Evolutionary conservation across 768 basidiomycete species (phyloP).

Genomic region (Chlorophyllum brunneum): DNA sequence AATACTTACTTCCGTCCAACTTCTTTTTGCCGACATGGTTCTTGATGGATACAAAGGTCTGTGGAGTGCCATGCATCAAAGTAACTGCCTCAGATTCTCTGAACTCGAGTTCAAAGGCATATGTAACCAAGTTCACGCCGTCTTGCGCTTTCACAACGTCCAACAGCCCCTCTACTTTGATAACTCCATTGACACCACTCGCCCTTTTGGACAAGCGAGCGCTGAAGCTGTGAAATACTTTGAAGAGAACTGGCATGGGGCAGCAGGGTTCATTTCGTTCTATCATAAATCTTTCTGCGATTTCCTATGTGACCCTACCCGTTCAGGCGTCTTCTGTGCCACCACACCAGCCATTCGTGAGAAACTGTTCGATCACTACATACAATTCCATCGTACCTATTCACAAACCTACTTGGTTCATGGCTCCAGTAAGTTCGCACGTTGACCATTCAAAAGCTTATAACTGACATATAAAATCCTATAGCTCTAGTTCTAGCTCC

Average conservation of each 20-base stretch:
- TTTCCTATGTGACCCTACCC: conserved; percentile 3
- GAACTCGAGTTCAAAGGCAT: background rate
- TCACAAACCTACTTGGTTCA: background rate
- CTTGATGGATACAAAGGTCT: too few relatives aligned
- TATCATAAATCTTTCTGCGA: conserved; percentile 9
- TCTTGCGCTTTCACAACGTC: background rate
- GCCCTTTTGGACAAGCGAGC: background rate
- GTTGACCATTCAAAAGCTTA: too few relatives aligned
- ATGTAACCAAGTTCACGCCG: background rate
- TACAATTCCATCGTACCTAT: background rate
- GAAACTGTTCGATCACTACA: background rate
- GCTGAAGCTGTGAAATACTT: background rate
- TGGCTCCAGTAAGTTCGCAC: background rate
- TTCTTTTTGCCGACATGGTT: background rate
- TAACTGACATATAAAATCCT: background rate
- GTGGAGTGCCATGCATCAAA: background rate
- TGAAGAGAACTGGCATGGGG: background rate
- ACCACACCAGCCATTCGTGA: background rate
- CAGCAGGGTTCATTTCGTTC: background rate
- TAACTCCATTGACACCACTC: background rate
- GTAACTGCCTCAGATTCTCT: background rate
- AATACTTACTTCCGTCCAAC: background rate
- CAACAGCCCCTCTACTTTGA: background rate
- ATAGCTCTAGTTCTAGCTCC: background rate
- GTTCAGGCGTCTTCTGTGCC: background rate